phyloP scores from a whole-genome alignment of 257 asterid genomes.

The Solanum phureja region DNA sequence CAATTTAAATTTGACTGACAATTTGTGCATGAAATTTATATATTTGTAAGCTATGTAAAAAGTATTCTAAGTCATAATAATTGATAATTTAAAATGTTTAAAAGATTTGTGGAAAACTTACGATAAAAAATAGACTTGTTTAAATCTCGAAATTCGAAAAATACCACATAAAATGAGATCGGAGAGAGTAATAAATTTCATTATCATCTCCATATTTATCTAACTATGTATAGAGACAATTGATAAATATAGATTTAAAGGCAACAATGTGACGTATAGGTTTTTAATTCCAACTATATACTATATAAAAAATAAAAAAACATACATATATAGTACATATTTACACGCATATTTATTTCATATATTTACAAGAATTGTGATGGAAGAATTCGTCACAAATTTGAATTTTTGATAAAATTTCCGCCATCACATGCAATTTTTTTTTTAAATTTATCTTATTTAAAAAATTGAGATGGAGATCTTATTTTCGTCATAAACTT shows the following conservation, averaged over 20 bases:
- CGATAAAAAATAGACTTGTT: no score
- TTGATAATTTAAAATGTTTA: no score
- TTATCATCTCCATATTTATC: not conserved
- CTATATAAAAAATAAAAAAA: not conserved
- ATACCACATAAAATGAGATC: not conserved
- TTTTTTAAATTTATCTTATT: not conserved
- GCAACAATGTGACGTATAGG: not conserved
- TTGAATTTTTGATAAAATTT: not conserved
- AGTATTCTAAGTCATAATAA: no score
- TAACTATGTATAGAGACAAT: not conserved
- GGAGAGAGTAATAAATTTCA: not conserved
- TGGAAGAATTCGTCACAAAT: not conserved
- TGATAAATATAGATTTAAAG: not conserved
- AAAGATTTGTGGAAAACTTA: no score
- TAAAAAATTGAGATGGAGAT: no score
- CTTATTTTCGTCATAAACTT: not conserved
- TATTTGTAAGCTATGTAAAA: no score
- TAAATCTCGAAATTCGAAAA: no score
- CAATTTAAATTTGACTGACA: fast-evolving
- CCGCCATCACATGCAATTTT: not conserved
- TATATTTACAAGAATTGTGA: not conserved
- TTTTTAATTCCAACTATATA: not conserved
- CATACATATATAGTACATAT: not conserved
- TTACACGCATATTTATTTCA: not conserved
- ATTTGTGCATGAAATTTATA: no score